Base-by-base conservation (phyloP, 106 monocot species). In the Dendrobium huoshanense region DNA sequence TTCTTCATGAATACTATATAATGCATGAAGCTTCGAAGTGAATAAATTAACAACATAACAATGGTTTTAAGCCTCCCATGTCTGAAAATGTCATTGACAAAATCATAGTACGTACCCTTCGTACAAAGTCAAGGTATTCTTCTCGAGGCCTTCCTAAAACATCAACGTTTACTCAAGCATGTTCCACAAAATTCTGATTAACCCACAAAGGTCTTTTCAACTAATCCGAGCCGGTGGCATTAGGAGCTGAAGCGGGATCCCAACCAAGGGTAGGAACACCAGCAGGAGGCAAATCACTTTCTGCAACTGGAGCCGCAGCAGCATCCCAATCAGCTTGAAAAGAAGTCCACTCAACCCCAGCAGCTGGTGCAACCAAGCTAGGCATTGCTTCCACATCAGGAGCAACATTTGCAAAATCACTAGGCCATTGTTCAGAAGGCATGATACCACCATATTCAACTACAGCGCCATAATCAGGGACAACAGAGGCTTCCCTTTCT, bases 61-160 rank as follows among this genome's bases (percentile, higher is more conserved):
- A 64, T 64, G 25, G 25, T 64, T 64, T 72, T 75, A 86, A 20
- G 42, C 24, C 78, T 86, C 75, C 92, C 89, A 92, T 29, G 84
- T 78, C 47, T 89, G 85, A 16, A 92, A 87, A 4, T 74, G 7
- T 89, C 81, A 7, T 20, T 80, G 41, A 92, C 87, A 48, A 92
- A 92, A 77, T 88, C 84, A 7, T 89, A 92, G 77, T 92, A 73
- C 7, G 77, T 92, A 73, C 7, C 58, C 86, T 10, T 86, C 89
- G 43, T 87, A 72, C 3, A 92, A 48, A 56, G 82, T 75, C 0
- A 89, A 41, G 8, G 78, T 84, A 4, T 84, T 84, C 54, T 82
- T 88, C 77, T 85, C 85, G 16, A 89, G 2, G 0, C 80, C 86
- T 81, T 92, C 87, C 42, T 37, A 37, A 37, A 37, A 37, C 37